Percentiles rank a stretch among this genome's conserved stretches.
These are phyloP conservation scores for Penicillium brevicompactum DNA, from an alignment of 2,329 filamentous ascomycete genomes.

Conservation along the genomic window DNA sequence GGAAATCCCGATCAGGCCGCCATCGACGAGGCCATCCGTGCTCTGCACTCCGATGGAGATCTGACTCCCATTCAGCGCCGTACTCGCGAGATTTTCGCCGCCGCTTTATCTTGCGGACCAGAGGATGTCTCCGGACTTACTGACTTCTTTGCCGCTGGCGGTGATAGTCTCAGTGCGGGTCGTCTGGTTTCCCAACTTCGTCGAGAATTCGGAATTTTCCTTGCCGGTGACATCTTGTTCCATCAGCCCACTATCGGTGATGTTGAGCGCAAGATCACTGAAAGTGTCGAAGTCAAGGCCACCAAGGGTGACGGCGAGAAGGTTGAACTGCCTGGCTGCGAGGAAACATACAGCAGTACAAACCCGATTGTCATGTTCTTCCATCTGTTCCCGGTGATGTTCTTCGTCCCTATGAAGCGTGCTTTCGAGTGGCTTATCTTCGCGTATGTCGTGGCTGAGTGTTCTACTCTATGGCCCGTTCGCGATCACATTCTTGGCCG, in stretches of 20 bases:
- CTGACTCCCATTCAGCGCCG: constrained; percentile 37
- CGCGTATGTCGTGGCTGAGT: constrained; percentile 49
- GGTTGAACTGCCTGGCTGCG: constrained; percentile 36
- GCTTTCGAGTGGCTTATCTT: constrained; percentile 58
- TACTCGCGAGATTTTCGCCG: constrained; percentile 50
- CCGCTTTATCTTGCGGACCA: constrained; percentile 45
- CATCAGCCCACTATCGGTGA: constrained; percentile 49
- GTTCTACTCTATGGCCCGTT: constrained; percentile 36
- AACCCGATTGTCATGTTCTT: constrained; percentile 52
- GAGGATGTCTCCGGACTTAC: constrained; percentile 45
- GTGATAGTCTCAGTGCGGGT: constrained; percentile 58
- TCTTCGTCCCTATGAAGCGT: constrained; percentile 55
- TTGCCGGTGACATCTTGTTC: constrained; percentile 57
- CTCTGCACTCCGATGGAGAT: constrained; percentile 22
- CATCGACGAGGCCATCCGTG: constrained; percentile 37
- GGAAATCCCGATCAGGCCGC: constrained; percentile 39
- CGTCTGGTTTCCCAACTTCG: constrained; percentile 55
- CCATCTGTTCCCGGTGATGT: constrained; percentile 53
- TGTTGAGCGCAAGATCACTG: constrained; percentile 29
- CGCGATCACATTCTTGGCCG: constrained; percentile 47
- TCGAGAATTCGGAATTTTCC: constrained; percentile 51
- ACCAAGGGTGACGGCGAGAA: constrained; percentile 21
- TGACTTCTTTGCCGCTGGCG: constrained; percentile 57
- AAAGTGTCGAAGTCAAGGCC: constrained; percentile 15
- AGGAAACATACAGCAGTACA: constrained; percentile 48